Base-by-base conservation (phyloP, 345 rosid genomes). In the Aurinia saxatilis region DNA sequence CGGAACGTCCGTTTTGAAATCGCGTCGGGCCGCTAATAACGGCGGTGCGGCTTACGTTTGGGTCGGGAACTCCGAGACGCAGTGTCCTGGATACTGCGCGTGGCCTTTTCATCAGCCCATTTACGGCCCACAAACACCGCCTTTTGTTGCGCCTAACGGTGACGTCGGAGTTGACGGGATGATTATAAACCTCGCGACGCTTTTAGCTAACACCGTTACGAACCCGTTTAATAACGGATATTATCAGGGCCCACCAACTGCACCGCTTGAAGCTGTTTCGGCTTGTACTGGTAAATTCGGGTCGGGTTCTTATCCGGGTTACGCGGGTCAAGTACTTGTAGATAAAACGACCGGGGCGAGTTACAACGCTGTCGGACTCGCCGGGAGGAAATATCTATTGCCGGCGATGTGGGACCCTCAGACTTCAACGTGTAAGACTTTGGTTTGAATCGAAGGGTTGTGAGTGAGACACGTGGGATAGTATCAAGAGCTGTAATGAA, bases 391-490 rank as follows among this genome's bases (percentile, higher is more conserved):
- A 73, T 86, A 72, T 38, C 59, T 91, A 38, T 53, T 91, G 38
- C 98, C 98, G 29, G 98, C 96, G n/a, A 86, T 91, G 86, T 91
- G 95, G 95, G 88, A 91, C 61, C 96, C 98, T 0, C 71, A 66
- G 21, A 78, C 83, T 4, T 70, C 67, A 7, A 65, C 90, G n/a
- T 91, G 98, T 60, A 82, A 79, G 33, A 78, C 98, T 13, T 56
- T 75, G 17, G 80, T 78, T 52, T 78, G 70, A n/a, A 80, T 55
- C 36, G 17, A 71, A 56, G n/a, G 55, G 55, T 34, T 13, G 36
- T 2, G 41, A 38, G 18, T 36, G 18, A 3, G 63, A n/a, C 73
- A 61, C 68, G 57, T 69, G 30, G 18, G 37, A 5, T 45, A 19
- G 17, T 45, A 21, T n/a, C 15, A 30, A 58, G 49, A 42, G 25